Conservation (phyloP, 345 rosid genomes). For the Camelina laxa region DNA sequence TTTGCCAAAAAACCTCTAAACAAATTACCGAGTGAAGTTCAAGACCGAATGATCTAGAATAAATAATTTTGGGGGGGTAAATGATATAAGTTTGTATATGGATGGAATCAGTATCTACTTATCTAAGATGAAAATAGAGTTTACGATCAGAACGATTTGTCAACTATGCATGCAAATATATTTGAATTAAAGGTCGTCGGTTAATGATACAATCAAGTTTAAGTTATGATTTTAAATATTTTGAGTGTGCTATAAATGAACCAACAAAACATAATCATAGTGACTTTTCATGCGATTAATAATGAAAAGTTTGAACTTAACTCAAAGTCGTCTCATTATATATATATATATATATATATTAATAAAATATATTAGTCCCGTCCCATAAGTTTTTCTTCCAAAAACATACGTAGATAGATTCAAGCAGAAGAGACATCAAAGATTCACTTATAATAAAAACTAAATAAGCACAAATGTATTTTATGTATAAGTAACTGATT, state of each 20-base stretch:
- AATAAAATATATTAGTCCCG: not conserved
- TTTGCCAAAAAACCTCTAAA: not conserved
- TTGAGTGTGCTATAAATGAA: constrained; percentile 26
- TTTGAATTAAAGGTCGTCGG: constrained; percentile 40
- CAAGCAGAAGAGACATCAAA: constrained; percentile 29
- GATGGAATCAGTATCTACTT: not conserved
- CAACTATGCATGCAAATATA: constrained; percentile 13
- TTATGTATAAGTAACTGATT: constrained; percentile 6
- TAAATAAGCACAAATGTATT: not conserved
- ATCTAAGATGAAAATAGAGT: not conserved
- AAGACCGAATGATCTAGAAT: not conserved
- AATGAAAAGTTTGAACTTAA: constrained; percentile 40
- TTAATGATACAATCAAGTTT: constrained; percentile 10
- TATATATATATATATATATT: constrained; percentile 3
- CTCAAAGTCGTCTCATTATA: constrained; percentile 37
- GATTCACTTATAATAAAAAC: not conserved
- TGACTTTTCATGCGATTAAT: constrained; percentile 43
- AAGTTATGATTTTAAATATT: not conserved
- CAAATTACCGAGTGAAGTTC: not conserved
- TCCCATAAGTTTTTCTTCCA: not conserved
- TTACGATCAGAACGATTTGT: constrained; percentile 3
- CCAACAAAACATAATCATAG: constrained; percentile 37
- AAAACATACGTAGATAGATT: not conserved
- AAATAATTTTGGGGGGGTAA: not conserved
- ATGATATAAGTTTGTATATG: not conserved